Percentiles rank a stretch among this genome's conserved stretches.
phyloP scores from a whole-genome alignment of 441 rosid species.

The Theobroma grandiflorum region DNA sequence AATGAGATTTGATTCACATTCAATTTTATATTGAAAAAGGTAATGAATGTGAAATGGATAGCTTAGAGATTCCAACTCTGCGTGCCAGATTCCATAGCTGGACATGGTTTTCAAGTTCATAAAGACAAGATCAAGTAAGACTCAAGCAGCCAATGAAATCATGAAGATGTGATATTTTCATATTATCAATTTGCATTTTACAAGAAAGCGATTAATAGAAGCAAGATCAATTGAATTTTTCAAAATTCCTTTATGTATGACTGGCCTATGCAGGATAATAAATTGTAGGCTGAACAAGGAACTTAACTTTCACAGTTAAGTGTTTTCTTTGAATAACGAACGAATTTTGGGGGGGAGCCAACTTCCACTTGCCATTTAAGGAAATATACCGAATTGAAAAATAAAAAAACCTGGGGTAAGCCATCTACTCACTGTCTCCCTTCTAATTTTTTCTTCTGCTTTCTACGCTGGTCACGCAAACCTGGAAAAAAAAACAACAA shows the following conservation, averaged over 20 bases:
- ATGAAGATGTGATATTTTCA: background rate
- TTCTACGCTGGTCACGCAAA: conserved; percentile 76
- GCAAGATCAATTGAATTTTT: background rate
- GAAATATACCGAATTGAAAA: background rate
- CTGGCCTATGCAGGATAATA: background rate
- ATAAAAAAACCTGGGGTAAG: background rate
- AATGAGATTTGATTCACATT: background rate
- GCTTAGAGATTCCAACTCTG: background rate
- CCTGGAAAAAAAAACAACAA: conserved; percentile 47
- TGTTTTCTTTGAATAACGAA: background rate
- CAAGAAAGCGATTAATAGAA: background rate
- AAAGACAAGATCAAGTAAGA: background rate
- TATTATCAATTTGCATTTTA: background rate
- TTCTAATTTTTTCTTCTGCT: conserved; percentile 57
- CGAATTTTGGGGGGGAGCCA: background rate
- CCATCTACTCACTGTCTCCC: conserved; percentile 30
- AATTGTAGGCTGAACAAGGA: background rate
- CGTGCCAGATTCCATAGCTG: background rate
- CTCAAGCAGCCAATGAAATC: background rate
- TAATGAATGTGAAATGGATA: background rate
- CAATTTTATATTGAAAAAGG: background rate
- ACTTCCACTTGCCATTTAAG: background rate
- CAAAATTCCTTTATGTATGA: background rate
- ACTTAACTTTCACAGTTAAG: background rate
- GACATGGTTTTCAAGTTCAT: background rate